Conservation (phyloP, 805 yeast species). For the Candida ascalaphidarum region DNA sequence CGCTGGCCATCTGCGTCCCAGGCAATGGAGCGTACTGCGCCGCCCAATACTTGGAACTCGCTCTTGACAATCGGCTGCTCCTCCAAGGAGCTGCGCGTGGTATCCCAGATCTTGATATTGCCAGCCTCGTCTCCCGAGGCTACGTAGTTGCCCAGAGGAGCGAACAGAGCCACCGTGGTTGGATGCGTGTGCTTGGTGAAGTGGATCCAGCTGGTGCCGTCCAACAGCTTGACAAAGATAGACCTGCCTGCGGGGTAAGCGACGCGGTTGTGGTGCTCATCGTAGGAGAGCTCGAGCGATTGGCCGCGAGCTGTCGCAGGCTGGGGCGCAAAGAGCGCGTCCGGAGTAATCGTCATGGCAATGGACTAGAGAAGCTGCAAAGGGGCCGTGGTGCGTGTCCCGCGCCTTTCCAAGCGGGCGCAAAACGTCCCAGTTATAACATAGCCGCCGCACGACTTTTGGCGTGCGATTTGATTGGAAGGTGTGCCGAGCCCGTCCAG, state of each 20-base stretch:
- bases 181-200: slow-evolving; percentile 62
- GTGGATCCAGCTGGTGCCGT: slow-evolving; percentile 43
- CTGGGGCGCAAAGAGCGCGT: slow-evolving; percentile 53
- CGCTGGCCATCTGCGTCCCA: slow-evolving; percentile 91
- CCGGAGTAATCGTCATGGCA: slow-evolving; percentile 22
- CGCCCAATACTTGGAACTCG: slow-evolving; percentile 72
- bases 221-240: slow-evolving; percentile 60
- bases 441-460: too few relatives aligned
- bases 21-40: slow-evolving; percentile 71
- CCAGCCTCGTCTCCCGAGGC: slow-evolving; percentile 95
- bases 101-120: slow-evolving; percentile 81
- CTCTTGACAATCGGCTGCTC: slow-evolving; percentile 58
- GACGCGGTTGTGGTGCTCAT: slow-evolving; percentile 55
- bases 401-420: too few relatives aligned
- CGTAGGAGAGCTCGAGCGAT: slow-evolving; percentile 69
- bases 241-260: slow-evolving; percentile 82
- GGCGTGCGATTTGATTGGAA: too few relatives aligned
- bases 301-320: slow-evolving; percentile 72
- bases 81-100: slow-evolving; percentile 27
- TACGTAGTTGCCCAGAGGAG: slow-evolving; percentile 84
- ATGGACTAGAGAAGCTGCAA: too few relatives aligned
- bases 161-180: slow-evolving; percentile 78
- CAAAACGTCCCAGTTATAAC: too few relatives aligned
- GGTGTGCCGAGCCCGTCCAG: too few relatives aligned
- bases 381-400: too few relatives aligned